phyloP scores from a whole-genome alignment of 2,329 filamentous ascomycete species.

The Akanthomyces uredinophilus region DNA sequence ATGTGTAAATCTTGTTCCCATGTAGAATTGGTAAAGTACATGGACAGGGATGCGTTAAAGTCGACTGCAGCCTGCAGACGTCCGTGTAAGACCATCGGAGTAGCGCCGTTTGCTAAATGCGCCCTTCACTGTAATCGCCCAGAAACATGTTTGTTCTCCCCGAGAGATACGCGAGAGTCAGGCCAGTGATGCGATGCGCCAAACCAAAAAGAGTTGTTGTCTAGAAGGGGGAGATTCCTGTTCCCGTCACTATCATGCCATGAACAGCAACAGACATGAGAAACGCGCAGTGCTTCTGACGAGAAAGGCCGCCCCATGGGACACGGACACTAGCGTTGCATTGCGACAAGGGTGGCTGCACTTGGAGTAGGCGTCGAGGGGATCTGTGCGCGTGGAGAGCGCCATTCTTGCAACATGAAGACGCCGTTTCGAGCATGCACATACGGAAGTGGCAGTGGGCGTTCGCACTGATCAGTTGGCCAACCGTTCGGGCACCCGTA shows the following conservation, averaged over 20 bases:
- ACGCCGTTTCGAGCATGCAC: neutral
- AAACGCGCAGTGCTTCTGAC: neutral
- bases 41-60: slow-evolving; percentile 1
- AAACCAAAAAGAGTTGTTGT: neutral
- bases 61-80: neutral
- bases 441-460: neutral
- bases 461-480: neutral
- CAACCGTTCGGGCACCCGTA: neutral
- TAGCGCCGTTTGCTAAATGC: neutral
- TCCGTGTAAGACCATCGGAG: neutral
- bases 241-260: neutral
- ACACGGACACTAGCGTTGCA: slow-evolving; percentile 10
- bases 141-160: neutral
- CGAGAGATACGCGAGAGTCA: neutral
- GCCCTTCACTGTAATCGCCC: neutral
- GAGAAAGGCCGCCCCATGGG: neutral
- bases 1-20: neutral
- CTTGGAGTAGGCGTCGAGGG: neutral
- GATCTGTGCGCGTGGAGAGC: slow-evolving; percentile 9
- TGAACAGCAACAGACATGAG: neutral
- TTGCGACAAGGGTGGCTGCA: slow-evolving; percentile 5
- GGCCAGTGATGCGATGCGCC: neutral
- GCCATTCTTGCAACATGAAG: neutral
- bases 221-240: neutral
- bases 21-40: neutral